Base-by-base conservation (phyloP, 2,329 filamentous ascomycete species). In the Epichloe coenophiala region DNA sequence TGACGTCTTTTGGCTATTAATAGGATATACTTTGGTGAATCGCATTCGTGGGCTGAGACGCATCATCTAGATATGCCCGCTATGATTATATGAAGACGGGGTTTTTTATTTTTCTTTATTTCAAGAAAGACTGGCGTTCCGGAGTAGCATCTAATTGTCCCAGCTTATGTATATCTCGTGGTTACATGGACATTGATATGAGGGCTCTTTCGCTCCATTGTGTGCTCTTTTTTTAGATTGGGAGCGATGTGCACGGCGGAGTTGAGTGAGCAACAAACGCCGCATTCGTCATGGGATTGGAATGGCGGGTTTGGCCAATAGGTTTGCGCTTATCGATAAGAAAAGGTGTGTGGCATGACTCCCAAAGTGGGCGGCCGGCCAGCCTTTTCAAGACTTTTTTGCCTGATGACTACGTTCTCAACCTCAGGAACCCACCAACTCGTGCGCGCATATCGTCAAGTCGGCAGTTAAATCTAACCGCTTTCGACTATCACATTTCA, bases 1-100 rank as follows among this genome's bases (percentile, higher is more conserved):
- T 73, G 64, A 68, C 71, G 42, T 66, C 70, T 31, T 76, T 72
- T 57, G 70, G 67, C 8, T 73, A 64, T 63, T 58, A 51, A 60
- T 43, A 21, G 12, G 27, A 50, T 47, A 5, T 23, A 27, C 46
- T 17, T 27, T 36, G 15, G 27, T 13, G 31, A 35, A 35, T 12
- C 27, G n/a, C 7, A 19, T 15, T 17, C 6, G 44, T n/a, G 11
- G 31, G 8, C 3, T 23, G 23, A 39, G 42, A 21, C 12, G 33
- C n/a, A 45, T 40, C 36, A 12, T 45, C 19, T 13, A 17, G 12
- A 13, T 12, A 47, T 31, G 42, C 4, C 6, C 12, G 11, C 5
- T n/a, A 44, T 39, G 21, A 38, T 40, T 37, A 45, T 12, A 41
- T 47, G 40, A 42, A 33, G 39, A 37, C 40, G 6, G 5, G 17